Evolutionary conservation across 2,329 filamentous ascomycete species (phyloP), one percentile per base, ranked within the genome.

Genomic region (Colletotrichum sp.): DNA sequence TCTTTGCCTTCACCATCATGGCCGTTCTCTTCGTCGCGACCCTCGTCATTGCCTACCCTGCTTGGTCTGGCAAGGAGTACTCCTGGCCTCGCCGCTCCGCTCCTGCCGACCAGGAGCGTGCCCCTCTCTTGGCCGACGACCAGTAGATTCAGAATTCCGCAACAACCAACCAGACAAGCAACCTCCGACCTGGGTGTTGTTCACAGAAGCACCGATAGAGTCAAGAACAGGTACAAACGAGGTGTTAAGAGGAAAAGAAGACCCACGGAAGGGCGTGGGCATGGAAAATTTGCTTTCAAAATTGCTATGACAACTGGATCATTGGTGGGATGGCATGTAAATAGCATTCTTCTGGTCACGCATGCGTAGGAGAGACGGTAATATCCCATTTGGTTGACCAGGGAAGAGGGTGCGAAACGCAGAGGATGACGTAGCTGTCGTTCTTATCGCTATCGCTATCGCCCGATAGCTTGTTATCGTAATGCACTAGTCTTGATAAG

Each of bases 1-100:
- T 98, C 85, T 98, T 98, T 83, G 94, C 95, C 39, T 97, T 98
- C 82, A 88, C 92, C 77, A 95, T 98, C 83, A 96, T 96, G 89
- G 91, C 89, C 1, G 83, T 95, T 30, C 90, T 98, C 69, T 94
- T 97, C 83, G 83, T 96, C 25, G 85, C 91, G 22, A 95, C 94
- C 2, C 80, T 95, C 4, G 84, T 90, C 19, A 88, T 95, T 69
- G 93, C 91, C 4, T 84, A 94, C 39, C 93, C 94, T 1, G 90
- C 90, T 27, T 88, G 92, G 81, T 88, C 92, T 15, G 93, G 93
- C 75, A 87, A 89, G 71, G 90, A 92, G 63, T 80, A 89, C 77
- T 86, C 85, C 65, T 91, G 91, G 85, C 87, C 83, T 70, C 81
- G 86, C 76, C 85, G 85, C 67, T 82, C 84, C 57, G 77, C 80